Evolutionary conservation across 371 early-diverging fungal genomes (phyloP).

Genomic region (Actinomucor elegans): DNA sequence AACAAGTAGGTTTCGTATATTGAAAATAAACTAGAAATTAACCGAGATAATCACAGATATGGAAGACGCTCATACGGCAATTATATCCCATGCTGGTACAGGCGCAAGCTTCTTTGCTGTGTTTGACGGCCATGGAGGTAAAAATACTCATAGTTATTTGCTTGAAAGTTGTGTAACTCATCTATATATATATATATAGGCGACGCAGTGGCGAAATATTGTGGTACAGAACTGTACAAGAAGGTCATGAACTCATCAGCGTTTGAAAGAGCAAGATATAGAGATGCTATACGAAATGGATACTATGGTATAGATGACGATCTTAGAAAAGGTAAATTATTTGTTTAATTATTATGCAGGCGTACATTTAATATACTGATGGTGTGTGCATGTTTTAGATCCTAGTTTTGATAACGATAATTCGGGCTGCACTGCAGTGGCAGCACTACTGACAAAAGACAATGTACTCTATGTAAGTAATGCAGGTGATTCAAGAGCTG

Average conservation of each 20-base stretch:
- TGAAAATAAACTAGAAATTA: neutral
- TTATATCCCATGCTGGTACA: conserved; percentile 56
- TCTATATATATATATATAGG: conserved; percentile 40
- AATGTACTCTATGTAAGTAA: conserved; percentile 64
- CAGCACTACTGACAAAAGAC: conserved; percentile 67
- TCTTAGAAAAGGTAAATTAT: conserved; percentile 63
- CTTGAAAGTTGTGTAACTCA: neutral
- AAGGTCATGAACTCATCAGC: conserved; percentile 59
- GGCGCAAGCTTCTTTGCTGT: conserved; percentile 84
- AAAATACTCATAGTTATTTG: neutral
- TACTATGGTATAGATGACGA: conserved; percentile 80
- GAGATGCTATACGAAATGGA: conserved; percentile 75
- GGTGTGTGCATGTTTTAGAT: no score
- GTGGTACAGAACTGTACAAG: conserved; percentile 72
- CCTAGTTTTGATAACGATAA: conserved; percentile 64
- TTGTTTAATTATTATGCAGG: no score
- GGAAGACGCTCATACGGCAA: conserved; percentile 94
- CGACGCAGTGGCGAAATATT: conserved; percentile 74
- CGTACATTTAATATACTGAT: no score
- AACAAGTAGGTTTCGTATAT: conserved; percentile 62
- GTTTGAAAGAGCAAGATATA: conserved; percentile 64
- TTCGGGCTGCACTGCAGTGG: conserved; percentile 91
- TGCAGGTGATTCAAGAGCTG: conserved; percentile 91
- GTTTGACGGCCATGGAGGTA: conserved; percentile 95
- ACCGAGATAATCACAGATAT: conserved; percentile 57